Conservation (phyloP, 108 stramenopile genomes). For the Parietichytrium sp. region DNA sequence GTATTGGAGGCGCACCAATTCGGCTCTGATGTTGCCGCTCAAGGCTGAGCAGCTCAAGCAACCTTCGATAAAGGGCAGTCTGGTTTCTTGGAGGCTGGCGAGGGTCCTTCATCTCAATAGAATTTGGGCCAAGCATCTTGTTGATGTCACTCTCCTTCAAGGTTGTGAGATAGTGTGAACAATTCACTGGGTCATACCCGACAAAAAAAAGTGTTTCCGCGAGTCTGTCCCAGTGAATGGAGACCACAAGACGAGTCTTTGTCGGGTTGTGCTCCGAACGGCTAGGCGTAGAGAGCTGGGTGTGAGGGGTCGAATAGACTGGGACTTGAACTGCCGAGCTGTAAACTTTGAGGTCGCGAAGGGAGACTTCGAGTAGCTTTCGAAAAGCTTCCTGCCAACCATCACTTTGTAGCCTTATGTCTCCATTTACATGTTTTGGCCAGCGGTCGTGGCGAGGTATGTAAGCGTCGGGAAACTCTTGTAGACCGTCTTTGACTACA, state of each 20-base stretch:
- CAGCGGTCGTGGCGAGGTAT: constrained; percentile 21
- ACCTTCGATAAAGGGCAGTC: neutral
- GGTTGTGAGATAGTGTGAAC: neutral
- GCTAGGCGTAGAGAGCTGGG: constrained; percentile 10
- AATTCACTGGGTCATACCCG: neutral
- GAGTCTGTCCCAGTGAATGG: neutral
- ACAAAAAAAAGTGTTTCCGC: constrained; percentile 4
- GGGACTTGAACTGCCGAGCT: neutral
- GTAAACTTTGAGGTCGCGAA: neutral
- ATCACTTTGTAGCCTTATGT: constrained; percentile 6
- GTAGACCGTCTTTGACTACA: neutral
- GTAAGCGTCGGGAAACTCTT: constrained; percentile 1
- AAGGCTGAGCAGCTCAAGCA: constrained; percentile 19
- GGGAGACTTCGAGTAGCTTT: neutral
- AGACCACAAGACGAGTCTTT: neutral
- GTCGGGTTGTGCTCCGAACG: no score
- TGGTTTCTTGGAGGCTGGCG: constrained; percentile 11
- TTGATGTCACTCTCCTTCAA: neutral
- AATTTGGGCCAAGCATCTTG: constrained; percentile 20
- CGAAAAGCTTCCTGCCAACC: neutral
- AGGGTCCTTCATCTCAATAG: constrained; percentile 24
- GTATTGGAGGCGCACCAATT: constrained; percentile 2
- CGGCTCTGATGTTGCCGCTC: constrained; percentile 21
- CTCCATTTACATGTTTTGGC: neutral
- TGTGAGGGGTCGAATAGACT: neutral